Base-by-base conservation (phyloP, 768 basidiomycete genomes). In the Tylopilus subfusipes region DNA sequence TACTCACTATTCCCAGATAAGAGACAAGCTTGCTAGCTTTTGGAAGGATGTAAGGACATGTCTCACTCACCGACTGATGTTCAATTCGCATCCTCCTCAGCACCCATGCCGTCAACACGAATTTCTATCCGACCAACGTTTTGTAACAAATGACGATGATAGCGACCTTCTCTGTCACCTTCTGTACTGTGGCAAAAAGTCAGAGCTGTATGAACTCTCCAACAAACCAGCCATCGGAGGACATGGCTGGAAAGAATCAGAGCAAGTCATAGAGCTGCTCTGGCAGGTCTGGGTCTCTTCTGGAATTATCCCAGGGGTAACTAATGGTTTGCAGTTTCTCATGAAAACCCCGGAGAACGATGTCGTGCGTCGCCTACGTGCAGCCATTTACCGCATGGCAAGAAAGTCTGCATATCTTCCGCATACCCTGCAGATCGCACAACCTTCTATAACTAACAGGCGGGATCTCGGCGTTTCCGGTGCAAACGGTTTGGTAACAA, bases 371-470 rank as follows among this genome's bases (percentile, higher is more conserved):
- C 68, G 54, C 21, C 53, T 67, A 30, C 60, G 49, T 40, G 56
- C 63, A 33, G 50, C 45, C 31, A 59, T 68, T 31, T 64, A 68
- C 16, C 67, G 69, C 31, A 56, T 71, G 58, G 55, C 69, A 27
- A 67, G 67, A 43, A 69, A 69, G 38, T 69, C 56, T 5, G 59
- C 55, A 18, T 55, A 68, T 42, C 48, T 69, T 13, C 69, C 65
- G 14, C 31, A 2, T 43, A 53, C 2, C n/a, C n/a, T 67, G n/a
- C 47, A 12, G 19, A 68, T 67, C 19, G 27, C 11, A 40, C 25
- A 6, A 25, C 10, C 42, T 13, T 53, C 46, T 16, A 42, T 55
- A 22, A 46, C 47, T 2, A 25, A 40, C 16, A 25, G 12, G 31
- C 46, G 7, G 1, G 0, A 2, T 22, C 27, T 59, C 19, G 49